These are phyloP conservation scores for Blastomyces gilchristii DNA, from an alignment of 2,329 filamentous ascomycete genomes.

Conservation along the genomic window DNA sequence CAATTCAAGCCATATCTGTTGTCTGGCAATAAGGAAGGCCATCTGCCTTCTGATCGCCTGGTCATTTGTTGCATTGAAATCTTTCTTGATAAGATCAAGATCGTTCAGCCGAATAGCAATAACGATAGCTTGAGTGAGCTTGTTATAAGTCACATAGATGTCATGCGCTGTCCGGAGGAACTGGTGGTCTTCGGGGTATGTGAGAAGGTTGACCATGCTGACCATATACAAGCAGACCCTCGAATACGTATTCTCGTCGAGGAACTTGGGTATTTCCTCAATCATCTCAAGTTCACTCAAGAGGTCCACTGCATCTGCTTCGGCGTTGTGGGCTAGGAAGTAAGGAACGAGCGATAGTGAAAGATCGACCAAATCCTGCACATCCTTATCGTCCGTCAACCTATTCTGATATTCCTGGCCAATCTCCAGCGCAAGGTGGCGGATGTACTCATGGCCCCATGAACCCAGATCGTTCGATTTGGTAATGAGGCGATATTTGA, in stretches of 20 bases:
- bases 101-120: slow-evolving; percentile 92
- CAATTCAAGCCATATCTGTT: slow-evolving; percentile 73
- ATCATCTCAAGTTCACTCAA: slow-evolving; percentile 98
- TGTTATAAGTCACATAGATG: slow-evolving; percentile 88
- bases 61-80: slow-evolving; percentile 72
- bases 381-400: slow-evolving; percentile 71
- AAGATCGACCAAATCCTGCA: slow-evolving; percentile 74
- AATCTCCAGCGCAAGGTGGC: slow-evolving; percentile 90
- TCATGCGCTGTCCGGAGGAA: slow-evolving; percentile 88
- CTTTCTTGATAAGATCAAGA: slow-evolving; percentile 65
- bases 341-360: slow-evolving; percentile 78
- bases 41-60: slow-evolving; percentile 82
- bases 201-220: slow-evolving; percentile 95
- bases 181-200: slow-evolving; percentile 92
- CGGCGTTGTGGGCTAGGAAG: slow-evolving; percentile 93
- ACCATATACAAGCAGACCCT: slow-evolving; percentile 97
- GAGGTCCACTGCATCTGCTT: slow-evolving; percentile 93
- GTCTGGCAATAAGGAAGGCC: slow-evolving; percentile 81
- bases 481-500: slow-evolving; percentile 87
- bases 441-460: slow-evolving; percentile 97
- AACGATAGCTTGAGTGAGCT: slow-evolving; percentile 85
- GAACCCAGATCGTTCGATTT: slow-evolving; percentile 87
- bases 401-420: slow-evolving; percentile 88
- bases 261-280: slow-evolving; percentile 73
- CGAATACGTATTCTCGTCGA: slow-evolving; percentile 88